Conservation (phyloP, 345 rosid genomes). For the Dipteronia dyeriana region DNA sequence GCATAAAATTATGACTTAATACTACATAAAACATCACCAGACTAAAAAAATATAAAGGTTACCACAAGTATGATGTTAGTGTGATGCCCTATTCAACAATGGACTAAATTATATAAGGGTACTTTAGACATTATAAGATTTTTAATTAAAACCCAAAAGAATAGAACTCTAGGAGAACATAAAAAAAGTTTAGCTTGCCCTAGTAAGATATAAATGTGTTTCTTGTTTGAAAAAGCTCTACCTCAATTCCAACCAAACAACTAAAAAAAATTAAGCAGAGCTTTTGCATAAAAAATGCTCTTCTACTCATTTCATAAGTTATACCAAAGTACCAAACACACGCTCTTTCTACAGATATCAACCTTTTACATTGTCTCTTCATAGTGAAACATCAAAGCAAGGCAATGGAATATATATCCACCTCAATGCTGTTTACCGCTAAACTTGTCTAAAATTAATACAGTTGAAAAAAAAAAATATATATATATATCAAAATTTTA, state of each 20-base stretch:
- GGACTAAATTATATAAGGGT: not conserved
- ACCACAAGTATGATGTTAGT: not conserved
- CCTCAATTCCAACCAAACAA: not conserved
- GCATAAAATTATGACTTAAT: not conserved
- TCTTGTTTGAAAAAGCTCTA: not conserved
- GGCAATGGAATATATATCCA: not conserved
- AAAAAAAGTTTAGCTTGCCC: not conserved
- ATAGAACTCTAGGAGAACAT: not conserved
- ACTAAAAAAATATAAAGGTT: not conserved
- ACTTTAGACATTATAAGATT: not conserved
- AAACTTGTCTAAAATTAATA: slow-evolving; percentile 3
- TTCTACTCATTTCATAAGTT: not conserved
- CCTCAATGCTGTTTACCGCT: not conserved
- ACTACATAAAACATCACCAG: not conserved
- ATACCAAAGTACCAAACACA: not conserved
- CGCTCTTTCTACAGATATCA: not conserved
- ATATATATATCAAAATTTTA: not conserved
- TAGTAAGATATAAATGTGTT: not conserved
- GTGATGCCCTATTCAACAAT: not conserved
- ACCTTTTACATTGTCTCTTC: not conserved
- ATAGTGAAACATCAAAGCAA: not conserved
- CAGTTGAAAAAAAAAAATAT: not conserved
- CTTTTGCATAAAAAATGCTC: too few species aligned
- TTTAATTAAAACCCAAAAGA: not conserved
- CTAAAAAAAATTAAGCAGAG: not conserved